Evolutionary conservation across 192 early-diverging fungal species (phyloP), one percentile per base, ranked within the genome.

Genomic region (Rhizophlyctis rosea): DNA sequence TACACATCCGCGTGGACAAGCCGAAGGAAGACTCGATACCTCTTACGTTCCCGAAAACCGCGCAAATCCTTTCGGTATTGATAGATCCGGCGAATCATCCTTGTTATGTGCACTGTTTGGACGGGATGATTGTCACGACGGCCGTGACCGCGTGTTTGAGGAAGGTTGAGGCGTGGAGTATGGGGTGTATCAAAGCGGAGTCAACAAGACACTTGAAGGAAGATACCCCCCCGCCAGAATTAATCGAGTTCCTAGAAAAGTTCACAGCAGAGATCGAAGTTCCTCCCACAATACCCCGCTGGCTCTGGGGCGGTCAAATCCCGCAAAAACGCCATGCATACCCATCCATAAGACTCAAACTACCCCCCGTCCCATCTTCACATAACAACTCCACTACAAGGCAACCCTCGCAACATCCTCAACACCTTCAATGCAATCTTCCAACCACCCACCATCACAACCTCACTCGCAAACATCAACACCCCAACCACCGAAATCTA

Each of bases 91-190:
- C 57, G 1, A 85, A 87, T 52, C 64, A 80, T 44, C 96, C 94
- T 0, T 59, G 95, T 25, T 97, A 90, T 66, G 59, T 98, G 3
- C 96, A 98, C 69, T 97, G 94, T 64, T 70, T 92, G 30, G 91
- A 97, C 66, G 94, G 94, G 11, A 84, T 89, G 1, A 81, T 88
- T 58, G 90, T 94, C 32, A 96, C 91, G 1, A 90, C 90, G 0
- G 70, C 93, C 2, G 81, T 92, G 1, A 71, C 95, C 13, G 87
- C 90, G 65, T 93, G 91, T 68, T 61, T 98, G 61, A 82, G 96
- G 33, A 95, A 92, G 61, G 69, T 98, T 47, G 92, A 96, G 78
- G 81, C 89, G 63, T 98, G 95, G 95, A 87, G 83, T 11, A 65
- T 86, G 28, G 77, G 88, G 7, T 83, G 82, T 24, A 78, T 82